Conservation (phyloP, 2,329 filamentous ascomycete genomes). For the Ceratocystis diversiconidia region DNA sequence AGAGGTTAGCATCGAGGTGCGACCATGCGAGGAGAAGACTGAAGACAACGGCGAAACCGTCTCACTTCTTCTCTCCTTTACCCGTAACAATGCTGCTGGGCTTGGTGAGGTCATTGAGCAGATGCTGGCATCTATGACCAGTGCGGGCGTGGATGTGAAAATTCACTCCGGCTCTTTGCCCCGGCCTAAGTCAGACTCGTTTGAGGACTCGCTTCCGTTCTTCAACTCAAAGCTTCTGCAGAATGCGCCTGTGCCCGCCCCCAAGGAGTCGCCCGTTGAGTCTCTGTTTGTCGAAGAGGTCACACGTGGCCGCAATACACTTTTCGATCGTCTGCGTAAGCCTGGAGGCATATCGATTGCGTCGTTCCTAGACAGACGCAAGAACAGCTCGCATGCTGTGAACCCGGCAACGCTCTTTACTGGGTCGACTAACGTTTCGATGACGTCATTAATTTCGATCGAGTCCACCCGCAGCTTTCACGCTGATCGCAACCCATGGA, state of each 20-base stretch:
- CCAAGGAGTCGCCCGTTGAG: slow-evolving; percentile 79
- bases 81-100: slow-evolving; percentile 90
- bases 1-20: slow-evolving; percentile 72
- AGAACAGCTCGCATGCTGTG: slow-evolving; percentile 79
- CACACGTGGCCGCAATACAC: slow-evolving; percentile 61
- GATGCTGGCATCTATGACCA: slow-evolving; percentile 70
- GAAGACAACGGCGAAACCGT: slow-evolving; percentile 44
- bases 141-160: slow-evolving; percentile 73
- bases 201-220: slow-evolving; percentile 90
- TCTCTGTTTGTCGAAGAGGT: slow-evolving; percentile 70
- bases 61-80: slow-evolving; percentile 66
- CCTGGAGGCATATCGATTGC: slow-evolving; percentile 90
- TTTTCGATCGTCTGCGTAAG: slow-evolving; percentile 88
- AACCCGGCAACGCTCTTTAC: slow-evolving; percentile 71
- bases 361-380: slow-evolving; percentile 88
- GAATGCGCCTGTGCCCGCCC: slow-evolving; percentile 66
- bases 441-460: slow-evolving; percentile 88
- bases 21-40: slow-evolving; percentile 40
- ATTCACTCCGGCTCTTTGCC: slow-evolving; percentile 90
- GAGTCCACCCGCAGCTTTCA: slow-evolving; percentile 84
- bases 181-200: slow-evolving; percentile 96
- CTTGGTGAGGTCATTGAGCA: slow-evolving; percentile 94
- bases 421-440: slow-evolving; percentile 78
- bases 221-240: slow-evolving; percentile 96
- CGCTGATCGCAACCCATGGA: slow-evolving; percentile 93